These are phyloP conservation scores for Pseudopediastrum boryanum DNA, from an alignment of 139 green algal species.

Conservation along the genomic window DNA sequence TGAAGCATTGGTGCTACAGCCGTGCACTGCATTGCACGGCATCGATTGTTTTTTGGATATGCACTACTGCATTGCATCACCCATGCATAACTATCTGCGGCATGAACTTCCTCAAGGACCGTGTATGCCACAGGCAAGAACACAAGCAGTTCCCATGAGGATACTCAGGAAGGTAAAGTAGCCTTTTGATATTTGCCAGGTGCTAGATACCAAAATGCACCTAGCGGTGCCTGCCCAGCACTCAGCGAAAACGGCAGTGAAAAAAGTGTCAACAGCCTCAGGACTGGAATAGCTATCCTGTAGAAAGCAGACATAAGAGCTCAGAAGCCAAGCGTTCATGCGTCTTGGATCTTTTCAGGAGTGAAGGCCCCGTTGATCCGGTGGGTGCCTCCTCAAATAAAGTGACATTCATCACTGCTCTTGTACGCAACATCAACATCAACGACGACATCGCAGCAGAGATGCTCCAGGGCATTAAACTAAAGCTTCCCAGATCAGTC, in stretches of 20 bases:
- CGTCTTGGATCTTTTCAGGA: constrained; percentile 41
- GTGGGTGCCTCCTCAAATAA: constrained; percentile 36
- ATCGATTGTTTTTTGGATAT: too few species aligned
- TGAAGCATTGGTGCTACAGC: too few species aligned
- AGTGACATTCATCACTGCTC: constrained; percentile 44
- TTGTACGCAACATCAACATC: background rate
- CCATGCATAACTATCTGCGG: too few species aligned
- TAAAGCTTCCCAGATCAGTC: background rate
- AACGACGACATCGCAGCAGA: background rate
- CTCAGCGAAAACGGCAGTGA: too few species aligned
- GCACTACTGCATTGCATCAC: too few species aligned
- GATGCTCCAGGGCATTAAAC: background rate
- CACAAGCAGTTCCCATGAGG: background rate
- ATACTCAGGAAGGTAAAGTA: background rate
- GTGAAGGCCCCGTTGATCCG: constrained; percentile 35
- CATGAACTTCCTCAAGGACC: too few species aligned
- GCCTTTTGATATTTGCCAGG: background rate
- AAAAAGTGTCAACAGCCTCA: background rate
- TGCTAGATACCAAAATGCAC: background rate
- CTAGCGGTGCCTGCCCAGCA: background rate
- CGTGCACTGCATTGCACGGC: too few species aligned
- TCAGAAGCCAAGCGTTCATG: constrained; percentile 70
- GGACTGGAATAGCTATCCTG: background rate
- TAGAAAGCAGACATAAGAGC: background rate
- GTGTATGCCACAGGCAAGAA: too few species aligned